Base-by-base conservation (phyloP, 352 stramenopile species). In the Phytophthora macrochlamydospora region DNA sequence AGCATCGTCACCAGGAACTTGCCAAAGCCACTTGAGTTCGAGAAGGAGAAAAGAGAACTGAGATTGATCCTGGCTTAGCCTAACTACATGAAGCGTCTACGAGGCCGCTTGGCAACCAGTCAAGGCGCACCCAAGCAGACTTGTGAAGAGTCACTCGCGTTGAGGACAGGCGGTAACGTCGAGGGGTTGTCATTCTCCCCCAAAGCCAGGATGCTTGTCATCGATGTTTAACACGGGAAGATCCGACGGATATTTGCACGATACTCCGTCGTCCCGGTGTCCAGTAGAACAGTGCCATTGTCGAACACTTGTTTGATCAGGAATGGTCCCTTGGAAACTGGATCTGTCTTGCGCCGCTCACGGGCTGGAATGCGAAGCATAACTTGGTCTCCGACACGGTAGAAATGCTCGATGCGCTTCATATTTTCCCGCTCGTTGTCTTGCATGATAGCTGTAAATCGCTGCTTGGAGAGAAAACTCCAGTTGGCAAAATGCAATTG, bases 1-100 rank as follows among this genome's bases (percentile, higher is more conserved):
- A 93, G 43, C 65, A 91, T 78, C 7, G 79, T 59, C 14, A 81
- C 49, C 0, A 93, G 56, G 31, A 93, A 24, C 18, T 24, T 24
- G 18, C 18, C 18, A 24, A 24, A 24, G 18, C 18, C 18, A 24
- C 18, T 24, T 24, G 18, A 24, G 18, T 24, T 24, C 18, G 18
- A 24, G 18, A 24, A 24, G 18, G 18, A 24, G 18, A 24, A 24
- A 24, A 24, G 18, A 24, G 18, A 24, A 24, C 18, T 24, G 18
- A 24, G 18, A 24, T 24, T 24, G 18, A 24, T 24, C 18, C 18
- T 24, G 18, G 18, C 18, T 24, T 24, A 24, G 18, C 18, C 18
- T 24, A 24, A 24, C 18, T 24, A 24, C 18, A 24, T 24, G 18
- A 24, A 24, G 18, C 18, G 18, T 24, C 18, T 24, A 0, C 18